phyloP scores from a whole-genome alignment of 495 filamentous ascomycete species.

The Hypomontagnella monticulosa region DNA sequence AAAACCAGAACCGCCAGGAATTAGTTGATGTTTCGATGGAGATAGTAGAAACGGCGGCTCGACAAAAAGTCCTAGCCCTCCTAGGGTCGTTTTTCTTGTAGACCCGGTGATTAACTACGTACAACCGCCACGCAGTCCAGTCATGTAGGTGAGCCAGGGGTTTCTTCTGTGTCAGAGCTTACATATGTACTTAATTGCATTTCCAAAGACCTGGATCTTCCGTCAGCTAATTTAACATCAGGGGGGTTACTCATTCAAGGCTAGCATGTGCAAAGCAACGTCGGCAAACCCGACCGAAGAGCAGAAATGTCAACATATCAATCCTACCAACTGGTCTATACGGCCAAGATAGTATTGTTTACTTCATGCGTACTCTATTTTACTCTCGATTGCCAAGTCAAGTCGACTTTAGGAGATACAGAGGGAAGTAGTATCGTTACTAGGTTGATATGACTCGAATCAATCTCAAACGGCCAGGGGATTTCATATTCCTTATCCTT shows the following conservation, averaged over 20 bases:
- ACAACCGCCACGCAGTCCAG: neutral
- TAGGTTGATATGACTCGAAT: neutral
- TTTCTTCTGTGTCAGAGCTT: neutral
- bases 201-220: neutral
- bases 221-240: neutral
- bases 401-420: neutral
- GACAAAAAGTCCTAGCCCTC: neutral
- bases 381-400: neutral
- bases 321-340: neutral
- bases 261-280: neutral
- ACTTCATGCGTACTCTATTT: neutral
- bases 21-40: neutral
- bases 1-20: neutral
- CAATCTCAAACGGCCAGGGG: slow-evolving; percentile 7
- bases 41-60: neutral
- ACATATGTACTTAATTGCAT: neutral
- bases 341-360: neutral
- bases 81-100: neutral
- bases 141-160: too few species aligned
- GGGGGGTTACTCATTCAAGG: neutral
- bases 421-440: slow-evolving; percentile 1
- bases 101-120: neutral
- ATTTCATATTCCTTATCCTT: neutral
- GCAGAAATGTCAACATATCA: neutral
- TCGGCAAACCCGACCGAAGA: neutral